Conservation (phyloP, 306 rosid genomes). For the Hippophae gyantsensis region DNA sequence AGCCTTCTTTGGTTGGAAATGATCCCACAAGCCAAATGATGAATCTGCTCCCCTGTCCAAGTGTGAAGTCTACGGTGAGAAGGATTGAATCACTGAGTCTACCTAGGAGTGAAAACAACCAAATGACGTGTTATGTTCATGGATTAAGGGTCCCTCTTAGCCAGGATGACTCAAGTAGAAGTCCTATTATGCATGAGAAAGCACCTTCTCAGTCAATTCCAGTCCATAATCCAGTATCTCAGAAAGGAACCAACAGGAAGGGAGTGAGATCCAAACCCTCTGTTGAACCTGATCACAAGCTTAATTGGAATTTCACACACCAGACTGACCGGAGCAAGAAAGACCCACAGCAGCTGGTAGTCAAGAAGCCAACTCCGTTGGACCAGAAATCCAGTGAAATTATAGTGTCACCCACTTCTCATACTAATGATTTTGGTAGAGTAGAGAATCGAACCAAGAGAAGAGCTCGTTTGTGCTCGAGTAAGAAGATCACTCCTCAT, state of each 20-base stretch:
- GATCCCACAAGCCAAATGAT: slow-evolving; percentile 9
- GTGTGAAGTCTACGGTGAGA: slow-evolving; percentile 2
- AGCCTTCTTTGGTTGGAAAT: slow-evolving; percentile 12
- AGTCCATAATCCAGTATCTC: slow-evolving; percentile 11
- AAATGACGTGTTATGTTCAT: slow-evolving; percentile 23
- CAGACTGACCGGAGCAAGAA: slow-evolving; percentile 5
- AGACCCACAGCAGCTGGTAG: slow-evolving; percentile 14
- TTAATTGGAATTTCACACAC: not conserved
- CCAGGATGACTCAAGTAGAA: slow-evolving; percentile 12
- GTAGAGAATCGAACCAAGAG: slow-evolving; percentile 13
- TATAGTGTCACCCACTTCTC: slow-evolving; percentile 18
- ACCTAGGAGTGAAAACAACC: slow-evolving; percentile 10
- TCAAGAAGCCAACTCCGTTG: slow-evolving; percentile 34
- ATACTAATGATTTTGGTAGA: slow-evolving; percentile 7
- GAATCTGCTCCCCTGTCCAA: slow-evolving; percentile 9
- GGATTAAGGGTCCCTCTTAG: slow-evolving; percentile 42
- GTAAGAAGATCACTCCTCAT: slow-evolving; percentile 1
- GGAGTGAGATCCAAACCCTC: slow-evolving; percentile 9
- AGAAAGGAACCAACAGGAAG: slow-evolving; percentile 6
- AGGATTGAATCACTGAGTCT: slow-evolving; percentile 24
- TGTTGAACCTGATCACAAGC: not conserved
- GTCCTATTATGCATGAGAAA: slow-evolving; percentile 8
- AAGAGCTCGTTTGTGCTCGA: slow-evolving; percentile 6
- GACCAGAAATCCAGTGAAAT: slow-evolving; percentile 21
- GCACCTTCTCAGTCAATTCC: slow-evolving; percentile 8